Conservation (phyloP, 441 rosid species). For the Dalechampia spathulata region DNA sequence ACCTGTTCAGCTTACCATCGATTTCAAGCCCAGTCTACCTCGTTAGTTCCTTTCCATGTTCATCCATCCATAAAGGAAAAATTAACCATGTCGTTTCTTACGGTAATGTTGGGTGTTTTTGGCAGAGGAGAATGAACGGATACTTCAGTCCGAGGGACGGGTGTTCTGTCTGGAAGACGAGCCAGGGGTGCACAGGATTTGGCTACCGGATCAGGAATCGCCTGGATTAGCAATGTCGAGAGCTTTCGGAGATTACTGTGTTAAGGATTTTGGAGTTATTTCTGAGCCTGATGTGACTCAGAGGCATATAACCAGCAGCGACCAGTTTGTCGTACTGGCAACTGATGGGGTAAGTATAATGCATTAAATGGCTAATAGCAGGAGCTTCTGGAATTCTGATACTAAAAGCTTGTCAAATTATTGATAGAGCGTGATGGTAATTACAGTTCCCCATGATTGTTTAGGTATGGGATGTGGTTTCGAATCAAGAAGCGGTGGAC, state of each 20-base stretch:
- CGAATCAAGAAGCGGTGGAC: slow-evolving; percentile 78
- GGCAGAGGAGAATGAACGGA: slow-evolving; percentile 85
- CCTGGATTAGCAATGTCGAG: slow-evolving; percentile 96
- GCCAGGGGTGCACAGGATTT: slow-evolving; percentile 86
- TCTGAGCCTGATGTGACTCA: slow-evolving; percentile 86
- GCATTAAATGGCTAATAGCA: background rate
- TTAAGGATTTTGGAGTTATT: slow-evolving; percentile 67
- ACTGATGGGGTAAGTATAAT: slow-evolving; percentile 71
- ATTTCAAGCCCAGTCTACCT: slow-evolving; percentile 83
- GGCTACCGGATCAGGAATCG: slow-evolving; percentile 69
- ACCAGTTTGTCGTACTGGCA: slow-evolving; percentile 77
- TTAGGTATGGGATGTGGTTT: slow-evolving; percentile 93
- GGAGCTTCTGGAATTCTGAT: no score
- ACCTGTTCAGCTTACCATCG: slow-evolving; percentile 73
- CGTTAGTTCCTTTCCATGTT: slow-evolving; percentile 36
- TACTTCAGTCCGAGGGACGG: slow-evolving; percentile 52
- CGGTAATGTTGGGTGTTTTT: slow-evolving; percentile 1
- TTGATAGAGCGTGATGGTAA: no score
- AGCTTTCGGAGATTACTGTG: slow-evolving; percentile 90
- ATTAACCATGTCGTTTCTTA: slow-evolving; percentile 1
- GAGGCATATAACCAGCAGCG: slow-evolving; percentile 52
- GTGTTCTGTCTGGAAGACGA: slow-evolving; percentile 72
- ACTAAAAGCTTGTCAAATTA: no score
- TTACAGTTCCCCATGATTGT: background rate
- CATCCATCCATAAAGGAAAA: background rate